A percentile compares a stretch with the other conserved stretches of the same genome.
Evolutionary conservation across 441 rosid genomes (phyloP).

Genomic region (Viola pubescens): DNA sequence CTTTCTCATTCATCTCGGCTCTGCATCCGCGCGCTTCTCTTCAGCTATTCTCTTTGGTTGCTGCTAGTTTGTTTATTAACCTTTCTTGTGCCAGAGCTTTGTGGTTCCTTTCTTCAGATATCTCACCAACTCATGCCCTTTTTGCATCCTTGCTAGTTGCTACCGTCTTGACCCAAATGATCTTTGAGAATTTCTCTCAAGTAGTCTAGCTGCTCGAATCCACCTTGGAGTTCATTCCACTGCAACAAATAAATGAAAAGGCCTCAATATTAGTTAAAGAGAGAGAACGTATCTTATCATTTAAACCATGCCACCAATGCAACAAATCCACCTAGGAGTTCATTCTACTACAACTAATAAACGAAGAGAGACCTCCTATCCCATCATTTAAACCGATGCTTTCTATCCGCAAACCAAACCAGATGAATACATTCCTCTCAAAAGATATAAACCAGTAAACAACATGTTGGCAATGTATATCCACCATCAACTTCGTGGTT

Average conservation of each 20-base stretch:
- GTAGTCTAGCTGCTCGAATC: slow-evolving; percentile 65
- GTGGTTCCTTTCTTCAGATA: too few relatives aligned
- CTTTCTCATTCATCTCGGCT: slow-evolving; percentile 69
- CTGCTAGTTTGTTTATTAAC: slow-evolving; percentile 53
- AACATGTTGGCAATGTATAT: neutral
- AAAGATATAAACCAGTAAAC: neutral
- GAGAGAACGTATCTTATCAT: neutral
- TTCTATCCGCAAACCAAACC: neutral
- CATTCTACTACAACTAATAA: neutral
- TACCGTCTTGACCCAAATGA: slow-evolving; percentile 31
- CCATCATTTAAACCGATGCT: neutral
- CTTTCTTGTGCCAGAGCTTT: slow-evolving; percentile 32
- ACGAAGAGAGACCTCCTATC: neutral
- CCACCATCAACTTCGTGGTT: neutral
- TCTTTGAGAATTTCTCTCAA: slow-evolving; percentile 55
- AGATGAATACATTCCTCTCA: neutral
- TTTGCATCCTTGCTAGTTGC: neutral
- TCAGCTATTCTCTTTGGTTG: slow-evolving; percentile 65
- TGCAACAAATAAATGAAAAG: slow-evolving; percentile 16
- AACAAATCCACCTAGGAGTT: too few relatives aligned
- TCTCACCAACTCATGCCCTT: too few relatives aligned
- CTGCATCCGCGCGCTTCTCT: slow-evolving; percentile 80
- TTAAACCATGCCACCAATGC: neutral
- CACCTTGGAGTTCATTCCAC: slow-evolving; percentile 90
- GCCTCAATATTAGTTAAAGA: neutral